Percentiles rank a stretch among this genome's conserved stretches.
Evolutionary conservation across 2,329 filamentous ascomycete genomes (phyloP).

Genomic region (Hypoxylon sp.): DNA sequence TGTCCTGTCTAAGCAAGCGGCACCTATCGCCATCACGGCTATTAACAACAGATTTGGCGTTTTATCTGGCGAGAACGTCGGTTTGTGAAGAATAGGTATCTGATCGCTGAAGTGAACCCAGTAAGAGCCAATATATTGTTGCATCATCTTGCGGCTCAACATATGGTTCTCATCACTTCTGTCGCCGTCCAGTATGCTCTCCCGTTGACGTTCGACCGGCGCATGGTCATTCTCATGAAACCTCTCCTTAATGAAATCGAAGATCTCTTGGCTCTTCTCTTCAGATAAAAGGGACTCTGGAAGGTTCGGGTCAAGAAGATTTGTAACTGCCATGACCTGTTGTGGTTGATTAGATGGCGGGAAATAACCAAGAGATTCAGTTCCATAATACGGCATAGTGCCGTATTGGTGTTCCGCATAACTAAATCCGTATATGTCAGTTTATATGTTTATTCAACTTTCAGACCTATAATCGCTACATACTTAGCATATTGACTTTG

Average conservation of each 20-base stretch:
- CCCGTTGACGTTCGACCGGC: slow-evolving; percentile 79
- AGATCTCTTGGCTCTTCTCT: slow-evolving; percentile 85
- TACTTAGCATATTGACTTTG: slow-evolving; percentile 63
- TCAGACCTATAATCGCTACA: slow-evolving; percentile 47
- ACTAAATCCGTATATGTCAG: slow-evolving; percentile 53
- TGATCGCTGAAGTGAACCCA: slow-evolving; percentile 97
- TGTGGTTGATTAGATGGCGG: slow-evolving; percentile 70
- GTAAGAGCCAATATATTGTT: slow-evolving; percentile 91
- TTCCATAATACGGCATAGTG: slow-evolving; percentile 62
- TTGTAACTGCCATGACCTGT: slow-evolving; percentile 91
- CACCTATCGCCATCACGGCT: slow-evolving; percentile 92
- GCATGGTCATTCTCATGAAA: slow-evolving; percentile 86
- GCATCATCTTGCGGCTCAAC: slow-evolving; percentile 94
- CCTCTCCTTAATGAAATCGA: slow-evolving; percentile 82
- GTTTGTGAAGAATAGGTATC: slow-evolving; percentile 92
- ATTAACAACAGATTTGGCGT: slow-evolving; percentile 88
- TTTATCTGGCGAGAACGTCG: slow-evolving; percentile 89
- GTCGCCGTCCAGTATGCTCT: slow-evolving; percentile 82
- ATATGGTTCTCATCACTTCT: slow-evolving; percentile 73
- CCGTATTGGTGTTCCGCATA: slow-evolving; percentile 67
- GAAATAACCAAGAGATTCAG: slow-evolving; percentile 67
- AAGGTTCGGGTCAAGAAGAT: slow-evolving; percentile 82
- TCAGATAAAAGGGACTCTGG: slow-evolving; percentile 87
- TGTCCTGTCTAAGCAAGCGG: slow-evolving; percentile 86
- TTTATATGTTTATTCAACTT: neutral